Base-by-base conservation (phyloP, 352 stramenopile species). In the Blastocystis sp. region DNA sequence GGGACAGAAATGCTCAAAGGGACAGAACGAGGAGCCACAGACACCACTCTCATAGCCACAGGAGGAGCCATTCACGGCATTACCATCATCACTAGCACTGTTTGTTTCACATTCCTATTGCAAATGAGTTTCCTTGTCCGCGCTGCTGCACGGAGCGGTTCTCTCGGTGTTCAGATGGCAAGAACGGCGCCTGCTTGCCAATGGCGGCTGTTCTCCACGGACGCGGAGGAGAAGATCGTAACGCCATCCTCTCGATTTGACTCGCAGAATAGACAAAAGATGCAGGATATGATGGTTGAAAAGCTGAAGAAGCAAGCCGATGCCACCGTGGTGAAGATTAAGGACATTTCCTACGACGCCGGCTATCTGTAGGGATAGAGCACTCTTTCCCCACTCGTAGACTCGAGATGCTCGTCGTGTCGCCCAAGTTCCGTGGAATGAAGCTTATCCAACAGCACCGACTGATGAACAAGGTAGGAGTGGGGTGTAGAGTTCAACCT, bases 371-470 rank as follows among this genome's bases (percentile, higher is more conserved):
- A 84, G 2, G 9, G 52, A 19, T 67, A 43, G 56, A 7, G n/a
- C 23, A 1, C 3, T 34, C 10, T 7, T 2, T 40, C 1, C 56
- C 1, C 67, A 5, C 2, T 5, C 17, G 34, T 69, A 84, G 74
- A 67, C 45, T 84, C 11, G 74, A 84, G 34, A 84, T 84, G 74
- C 56, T 84, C 17, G 74, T 84, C 21, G 74, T 84, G 53, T 84
- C 74, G 67, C 74, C 74, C 56, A 84, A 84, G 56, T 84, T 84
- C 61, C 74, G 74, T 43, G 74, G 74, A 67, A 84, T 84, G 74
- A 84, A 84, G 34, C 56, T 84, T 5, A 41, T 84, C 14, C 74
- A 84, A 1, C 74, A 84, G 74, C 74, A 84, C 34, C 74, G 74
- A 17, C 21, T 84, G 21, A 70, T 84, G 60, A 84, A 84, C 60